Percentiles rank a stretch among this genome's conserved stretches.
Evolutionary conservation across 2,329 filamentous ascomycete species (phyloP).

Genomic region (Didymella keratinophila): DNA sequence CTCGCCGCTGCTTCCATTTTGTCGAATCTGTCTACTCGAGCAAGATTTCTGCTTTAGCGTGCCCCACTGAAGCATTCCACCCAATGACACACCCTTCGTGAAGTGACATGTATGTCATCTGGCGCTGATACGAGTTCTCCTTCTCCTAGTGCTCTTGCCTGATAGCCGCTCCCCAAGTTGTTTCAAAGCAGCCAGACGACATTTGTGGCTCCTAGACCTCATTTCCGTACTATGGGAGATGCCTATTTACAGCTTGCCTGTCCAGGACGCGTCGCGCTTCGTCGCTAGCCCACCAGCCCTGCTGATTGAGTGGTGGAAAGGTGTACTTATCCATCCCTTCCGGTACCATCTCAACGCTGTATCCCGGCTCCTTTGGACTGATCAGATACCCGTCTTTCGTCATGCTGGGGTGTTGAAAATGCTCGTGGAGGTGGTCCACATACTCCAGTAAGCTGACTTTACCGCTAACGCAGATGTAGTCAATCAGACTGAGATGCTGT

Average conservation of each 20-base stretch:
- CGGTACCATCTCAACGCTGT: conserved; percentile 1
- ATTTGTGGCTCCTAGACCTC: too few species aligned
- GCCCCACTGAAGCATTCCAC: too few species aligned
- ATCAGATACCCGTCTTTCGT: conserved; percentile 92
- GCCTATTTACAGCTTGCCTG: conserved; percentile 36
- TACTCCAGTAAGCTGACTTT: conserved; percentile 86
- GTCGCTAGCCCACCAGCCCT: conserved; percentile 82
- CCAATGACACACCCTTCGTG: too few species aligned
- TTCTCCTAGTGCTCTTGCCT: too few species aligned
- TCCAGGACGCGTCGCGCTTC: conserved; percentile 78
- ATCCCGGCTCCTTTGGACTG: conserved; percentile 66
- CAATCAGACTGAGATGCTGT: conserved; percentile 88
- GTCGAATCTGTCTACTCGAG: too few species aligned
- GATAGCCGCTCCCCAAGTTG: too few species aligned
- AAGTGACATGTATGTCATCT: too few species aligned
- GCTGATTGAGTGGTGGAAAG: conserved; percentile 78
- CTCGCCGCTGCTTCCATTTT: too few species aligned
- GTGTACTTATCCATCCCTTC: conserved; percentile 78
- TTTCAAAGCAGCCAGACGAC: too few species aligned
- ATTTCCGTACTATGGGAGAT: too few species aligned
- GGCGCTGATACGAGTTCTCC: too few species aligned
- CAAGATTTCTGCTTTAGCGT: too few species aligned
- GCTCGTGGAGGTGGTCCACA: conserved; percentile 92
- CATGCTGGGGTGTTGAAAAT: conserved; percentile 81
- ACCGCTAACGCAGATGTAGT: conserved; percentile 86